Base-by-base conservation (phyloP, 495 filamentous ascomycete species). In the Friedmanniomyces simplex region DNA sequence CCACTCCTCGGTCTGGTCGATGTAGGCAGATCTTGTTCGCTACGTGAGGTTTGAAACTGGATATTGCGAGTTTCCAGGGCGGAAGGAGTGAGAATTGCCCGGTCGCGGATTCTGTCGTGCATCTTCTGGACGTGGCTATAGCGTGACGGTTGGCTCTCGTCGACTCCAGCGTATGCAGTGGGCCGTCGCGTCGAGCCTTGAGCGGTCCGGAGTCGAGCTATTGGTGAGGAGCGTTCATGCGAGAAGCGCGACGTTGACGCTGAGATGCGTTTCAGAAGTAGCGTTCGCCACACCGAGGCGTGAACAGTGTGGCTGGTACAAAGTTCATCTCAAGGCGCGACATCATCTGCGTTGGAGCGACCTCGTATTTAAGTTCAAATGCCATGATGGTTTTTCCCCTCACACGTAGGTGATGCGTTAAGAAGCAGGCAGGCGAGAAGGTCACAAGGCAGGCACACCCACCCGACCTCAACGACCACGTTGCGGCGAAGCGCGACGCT, bases 231-330 rank as follows among this genome's bases (percentile, higher is more conserved):
- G 18, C 36, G n/a, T 7, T 39, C n/a, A 24, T 13, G 53, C 28
- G 21, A 3, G 25, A 49, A 50, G 41, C 46, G 54, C 54, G 54
- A 49, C 26, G 30, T 32, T 50, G 53, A n/a, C 53, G 53, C 53
- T 14, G 25, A 25, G 18, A 43, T 6, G 20, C 28, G 54, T 57
- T 57, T 57, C 54, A 57, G 28, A 41, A 50, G 11, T 22, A 4
- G 49, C 49, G 18, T 52, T 52, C 49, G 49, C 49, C 49, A 52
- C 49, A 52, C n/a, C 25, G 25, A 18, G 11, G 11, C 25, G 12
- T 6, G 12, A 14, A 21, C 46, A 12, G 24, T 49, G 46, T 49
- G 46, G 46, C 46, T 49, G 46, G 20, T 43, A 22, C 41, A 3
- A 43, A n/a, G 3, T 3, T 43, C 14, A 32, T 4, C 28, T 32